Conservation (phyloP, 2,329 filamentous ascomycete species). For the Alternaria sp. region DNA sequence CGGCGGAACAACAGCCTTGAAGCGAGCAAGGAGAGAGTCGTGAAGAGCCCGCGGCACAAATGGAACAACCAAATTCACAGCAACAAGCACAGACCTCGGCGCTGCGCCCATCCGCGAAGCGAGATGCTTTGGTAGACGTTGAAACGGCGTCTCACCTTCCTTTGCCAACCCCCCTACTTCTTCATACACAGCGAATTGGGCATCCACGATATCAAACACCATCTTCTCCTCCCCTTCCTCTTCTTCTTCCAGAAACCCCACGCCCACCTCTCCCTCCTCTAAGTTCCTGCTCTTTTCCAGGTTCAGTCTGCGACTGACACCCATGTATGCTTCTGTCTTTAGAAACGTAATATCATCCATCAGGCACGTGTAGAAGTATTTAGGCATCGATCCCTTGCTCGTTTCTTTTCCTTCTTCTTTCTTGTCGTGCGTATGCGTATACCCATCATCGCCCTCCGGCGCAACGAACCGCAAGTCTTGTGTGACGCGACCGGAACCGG, state of each 20-base stretch:
- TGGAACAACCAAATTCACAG: background rate
- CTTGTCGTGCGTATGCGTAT: background rate
- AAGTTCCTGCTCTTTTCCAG: background rate
- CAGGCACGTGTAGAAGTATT: background rate
- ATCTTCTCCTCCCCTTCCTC: background rate
- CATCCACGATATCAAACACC: slow-evolving; percentile 3
- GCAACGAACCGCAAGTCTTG: background rate
- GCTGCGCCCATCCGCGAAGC: background rate
- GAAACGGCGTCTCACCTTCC: background rate
- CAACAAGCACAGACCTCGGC: background rate
- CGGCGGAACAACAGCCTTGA: background rate
- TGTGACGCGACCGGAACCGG: background rate
- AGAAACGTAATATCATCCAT: background rate
- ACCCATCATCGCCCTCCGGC: background rate
- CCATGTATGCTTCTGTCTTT: background rate
- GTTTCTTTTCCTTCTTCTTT: background rate
- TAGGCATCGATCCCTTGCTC: background rate
- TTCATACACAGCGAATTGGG: slow-evolving; percentile 2
- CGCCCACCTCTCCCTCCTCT: background rate
- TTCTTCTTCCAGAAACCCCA: background rate
- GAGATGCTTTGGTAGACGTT: background rate
- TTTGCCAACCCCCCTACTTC: background rate
- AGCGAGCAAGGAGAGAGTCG: background rate
- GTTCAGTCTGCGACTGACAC: slow-evolving; percentile 1
- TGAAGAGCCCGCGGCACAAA: background rate